Conservation (phyloP, 805 yeast species). For the Grigorovia yakushimaensis region DNA sequence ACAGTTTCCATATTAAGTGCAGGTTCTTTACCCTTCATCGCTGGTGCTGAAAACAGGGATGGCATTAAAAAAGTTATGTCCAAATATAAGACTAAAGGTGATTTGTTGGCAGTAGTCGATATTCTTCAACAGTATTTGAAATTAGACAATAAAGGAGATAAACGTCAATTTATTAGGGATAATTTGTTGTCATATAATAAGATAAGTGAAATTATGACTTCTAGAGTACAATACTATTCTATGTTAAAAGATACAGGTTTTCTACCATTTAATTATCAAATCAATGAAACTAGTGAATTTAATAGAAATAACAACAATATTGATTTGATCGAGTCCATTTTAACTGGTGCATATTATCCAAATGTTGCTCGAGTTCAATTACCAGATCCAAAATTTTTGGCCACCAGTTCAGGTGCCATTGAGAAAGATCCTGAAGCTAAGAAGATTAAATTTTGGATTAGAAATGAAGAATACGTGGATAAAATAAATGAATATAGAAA, state of each 20-base stretch:
- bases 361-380: constrained; percentile 69
- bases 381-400: constrained; percentile 70
- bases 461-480: constrained; percentile 46
- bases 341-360: constrained; percentile 79
- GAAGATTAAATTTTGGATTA: constrained; percentile 60
- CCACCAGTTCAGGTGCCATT: constrained; percentile 67
- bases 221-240: constrained; percentile 59
- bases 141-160: constrained; percentile 17
- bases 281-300: constrained; percentile 22
- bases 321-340: constrained; percentile 50
- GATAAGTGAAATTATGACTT: constrained; percentile 60
- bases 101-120: constrained; percentile 54
- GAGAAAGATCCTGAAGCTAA: constrained; percentile 79
- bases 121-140: constrained; percentile 47
- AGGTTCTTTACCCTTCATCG: constrained; percentile 59
- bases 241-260: constrained; percentile 74
- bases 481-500: constrained; percentile 14
- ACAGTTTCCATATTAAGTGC: constrained; percentile 68
- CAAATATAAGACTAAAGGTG: constrained; percentile 44
- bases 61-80: constrained; percentile 39
- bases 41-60: constrained; percentile 54
- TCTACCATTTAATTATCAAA: constrained; percentile 44
- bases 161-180: constrained; percentile 41
- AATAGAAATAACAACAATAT: constrained; percentile 45
- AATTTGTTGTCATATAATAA: constrained; percentile 54